Percentiles rank a stretch among this genome's conserved stretches.
These are phyloP conservation scores for Cladorrhinum sp. DNA, from an alignment of 2,329 filamentous ascomycete species.

Conservation along the genomic window DNA sequence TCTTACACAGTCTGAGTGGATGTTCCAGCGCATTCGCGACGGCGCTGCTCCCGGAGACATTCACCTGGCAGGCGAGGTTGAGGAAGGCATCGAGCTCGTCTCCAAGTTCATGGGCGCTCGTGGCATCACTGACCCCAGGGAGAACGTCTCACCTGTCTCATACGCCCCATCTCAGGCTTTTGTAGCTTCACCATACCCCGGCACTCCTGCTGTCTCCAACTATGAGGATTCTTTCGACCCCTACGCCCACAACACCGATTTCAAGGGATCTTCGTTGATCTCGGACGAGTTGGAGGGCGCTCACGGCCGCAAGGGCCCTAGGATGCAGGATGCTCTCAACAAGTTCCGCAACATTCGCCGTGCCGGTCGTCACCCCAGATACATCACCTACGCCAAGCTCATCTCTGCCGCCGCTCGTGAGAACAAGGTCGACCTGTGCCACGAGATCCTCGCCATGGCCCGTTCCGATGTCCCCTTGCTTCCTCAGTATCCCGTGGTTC, in stretches of 20 bases:
- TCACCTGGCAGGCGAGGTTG: slow-evolving; percentile 73
- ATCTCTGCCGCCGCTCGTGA: slow-evolving; percentile 87
- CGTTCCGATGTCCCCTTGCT: slow-evolving; percentile 83
- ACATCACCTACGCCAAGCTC: slow-evolving; percentile 95
- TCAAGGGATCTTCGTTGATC: slow-evolving; percentile 88
- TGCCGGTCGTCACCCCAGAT: slow-evolving; percentile 84
- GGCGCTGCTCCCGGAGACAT: slow-evolving; percentile 48
- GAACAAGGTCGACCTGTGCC: slow-evolving; percentile 74
- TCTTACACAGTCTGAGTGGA: slow-evolving; percentile 72
- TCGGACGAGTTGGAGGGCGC: slow-evolving; percentile 83
- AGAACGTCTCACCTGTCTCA: slow-evolving; percentile 45
- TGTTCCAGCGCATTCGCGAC: slow-evolving; percentile 80
- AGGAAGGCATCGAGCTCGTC: slow-evolving; percentile 76
- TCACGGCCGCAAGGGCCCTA: slow-evolving; percentile 67
- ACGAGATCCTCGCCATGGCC: slow-evolving; percentile 86
- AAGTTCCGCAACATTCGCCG: slow-evolving; percentile 93
- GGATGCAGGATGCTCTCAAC: slow-evolving; percentile 74
- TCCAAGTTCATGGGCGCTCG: slow-evolving; percentile 56
- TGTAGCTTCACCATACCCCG: slow-evolving; percentile 49
- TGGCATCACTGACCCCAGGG: slow-evolving; percentile 54
- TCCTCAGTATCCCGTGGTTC: slow-evolving; percentile 78
- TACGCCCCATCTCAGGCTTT: slow-evolving; percentile 46
- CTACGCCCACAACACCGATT: slow-evolving; percentile 85
- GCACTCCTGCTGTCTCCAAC: slow-evolving; percentile 55
- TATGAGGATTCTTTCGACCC: slow-evolving; percentile 87